These are phyloP conservation scores for Stephania japonica DNA, from an alignment of 164 flowering plant species.

Conservation along the genomic window DNA sequence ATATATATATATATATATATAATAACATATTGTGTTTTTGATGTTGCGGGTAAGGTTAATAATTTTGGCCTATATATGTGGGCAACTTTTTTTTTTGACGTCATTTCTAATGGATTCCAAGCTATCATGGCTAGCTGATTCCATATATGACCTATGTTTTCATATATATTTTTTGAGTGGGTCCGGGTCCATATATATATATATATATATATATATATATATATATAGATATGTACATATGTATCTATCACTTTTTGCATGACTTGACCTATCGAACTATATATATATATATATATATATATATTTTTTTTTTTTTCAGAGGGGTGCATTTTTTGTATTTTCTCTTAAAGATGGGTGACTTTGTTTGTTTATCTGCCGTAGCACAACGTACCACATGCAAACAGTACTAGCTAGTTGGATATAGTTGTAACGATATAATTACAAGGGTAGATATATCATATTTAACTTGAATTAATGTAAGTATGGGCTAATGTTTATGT, in stretches of 20 bases:
- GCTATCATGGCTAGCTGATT: constrained; percentile 21
- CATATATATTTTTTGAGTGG: constrained; percentile 10
- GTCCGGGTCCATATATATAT: constrained; percentile 11
- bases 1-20: no score
- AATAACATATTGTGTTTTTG: no score
- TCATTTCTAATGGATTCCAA: constrained; percentile 10
- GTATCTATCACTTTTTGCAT: constrained; percentile 13
- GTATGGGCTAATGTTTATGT: no score
- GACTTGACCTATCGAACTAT: background rate
- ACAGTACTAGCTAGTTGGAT: background rate
- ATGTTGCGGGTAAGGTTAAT: no score
- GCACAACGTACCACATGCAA: background rate
- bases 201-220: no score
- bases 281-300: no score
- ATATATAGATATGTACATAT: background rate
- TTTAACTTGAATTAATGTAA: no score
- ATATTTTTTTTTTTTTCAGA: no score
- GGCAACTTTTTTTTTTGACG: background rate
- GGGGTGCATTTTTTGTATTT: no score
- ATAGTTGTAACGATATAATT: no score
- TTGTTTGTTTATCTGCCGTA: background rate
- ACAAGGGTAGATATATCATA: no score
- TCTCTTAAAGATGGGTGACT: constrained; percentile 12
- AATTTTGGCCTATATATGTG: background rate
- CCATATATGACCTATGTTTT: constrained; percentile 1